phyloP scores from a whole-genome alignment of 2,329 filamentous ascomycete genomes.

The Laburnicola sp. region DNA sequence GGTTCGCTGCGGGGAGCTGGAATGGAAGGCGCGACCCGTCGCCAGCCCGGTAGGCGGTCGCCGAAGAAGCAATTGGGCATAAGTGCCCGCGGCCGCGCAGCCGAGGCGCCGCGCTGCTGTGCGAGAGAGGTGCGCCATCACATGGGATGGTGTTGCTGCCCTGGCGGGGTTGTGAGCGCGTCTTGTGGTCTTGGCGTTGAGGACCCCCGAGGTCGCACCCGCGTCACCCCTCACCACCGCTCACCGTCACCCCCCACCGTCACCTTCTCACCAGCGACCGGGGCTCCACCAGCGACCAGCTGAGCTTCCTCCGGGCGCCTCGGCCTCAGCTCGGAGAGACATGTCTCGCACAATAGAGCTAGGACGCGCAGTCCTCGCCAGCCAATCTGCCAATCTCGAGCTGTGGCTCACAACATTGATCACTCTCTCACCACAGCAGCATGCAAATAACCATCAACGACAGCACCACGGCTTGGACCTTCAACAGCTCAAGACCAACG shows the following conservation, averaged over 20 bases:
- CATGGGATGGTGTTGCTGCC: constrained; percentile 4
- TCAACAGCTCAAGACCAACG: constrained; percentile 19
- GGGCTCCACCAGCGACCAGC: background rate
- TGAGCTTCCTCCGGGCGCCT: constrained; percentile 7
- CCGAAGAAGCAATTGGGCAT: background rate
- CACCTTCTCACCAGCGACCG: too few species aligned
- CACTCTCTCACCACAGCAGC: constrained; percentile 36
- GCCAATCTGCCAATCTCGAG: constrained; percentile 29
- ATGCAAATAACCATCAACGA: constrained; percentile 26
- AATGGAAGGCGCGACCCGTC: constrained; percentile 15
- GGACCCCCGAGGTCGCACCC: background rate
- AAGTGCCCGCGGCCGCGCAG: constrained; percentile 10
- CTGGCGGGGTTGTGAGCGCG: background rate
- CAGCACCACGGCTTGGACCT: constrained; percentile 28
- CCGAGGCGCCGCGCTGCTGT: constrained; percentile 24
- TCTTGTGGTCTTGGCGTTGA: constrained; percentile 24
- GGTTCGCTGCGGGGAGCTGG: constrained; percentile 40
- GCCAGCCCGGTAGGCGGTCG: background rate
- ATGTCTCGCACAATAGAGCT: constrained; percentile 39
- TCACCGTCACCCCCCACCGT: too few species aligned
- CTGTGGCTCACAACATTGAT: constrained; percentile 44
- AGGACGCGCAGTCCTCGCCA: constrained; percentile 39
- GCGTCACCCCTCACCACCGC: constrained; percentile 3
- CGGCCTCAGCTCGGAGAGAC: constrained; percentile 5
- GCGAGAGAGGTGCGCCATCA: constrained; percentile 28